Evolutionary conservation across 2,329 filamentous ascomycete species (phyloP).

Genomic region (Neodidymelliopsis sp.): DNA sequence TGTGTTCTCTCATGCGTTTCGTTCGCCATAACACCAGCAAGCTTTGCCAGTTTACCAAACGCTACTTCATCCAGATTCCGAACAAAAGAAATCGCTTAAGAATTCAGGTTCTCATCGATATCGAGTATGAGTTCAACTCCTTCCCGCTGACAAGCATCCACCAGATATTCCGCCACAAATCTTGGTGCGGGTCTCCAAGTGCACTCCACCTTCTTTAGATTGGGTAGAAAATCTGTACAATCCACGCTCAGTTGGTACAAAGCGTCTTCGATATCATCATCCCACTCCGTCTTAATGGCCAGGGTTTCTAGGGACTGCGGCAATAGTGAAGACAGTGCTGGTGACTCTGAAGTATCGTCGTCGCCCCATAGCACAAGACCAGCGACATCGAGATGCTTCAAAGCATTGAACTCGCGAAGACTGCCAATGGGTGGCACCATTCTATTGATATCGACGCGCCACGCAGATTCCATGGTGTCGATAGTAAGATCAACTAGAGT

Average conservation of each 20-base stretch:
- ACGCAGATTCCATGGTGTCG: conserved; percentile 3
- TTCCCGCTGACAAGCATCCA: background rate
- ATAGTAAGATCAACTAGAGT: conserved; percentile 4
- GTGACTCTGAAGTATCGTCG: conserved; percentile 1
- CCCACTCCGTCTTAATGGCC: conserved; percentile 25
- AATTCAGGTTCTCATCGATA: background rate
- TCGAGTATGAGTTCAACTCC: conserved; percentile 1
- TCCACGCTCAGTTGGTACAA: conserved; percentile 13
- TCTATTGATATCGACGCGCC: conserved; percentile 7
- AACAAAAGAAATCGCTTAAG: no score
- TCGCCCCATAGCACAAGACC: conserved; percentile 28
- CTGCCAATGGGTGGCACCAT: conserved; percentile 19
- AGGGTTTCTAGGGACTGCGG: conserved; percentile 23
- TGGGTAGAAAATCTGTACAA: background rate
- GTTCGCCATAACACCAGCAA: no score
- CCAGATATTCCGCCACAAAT: background rate
- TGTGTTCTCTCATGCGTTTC: no score
- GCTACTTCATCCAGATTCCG: no score
- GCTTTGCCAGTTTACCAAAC: no score
- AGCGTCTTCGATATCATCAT: conserved; percentile 22
- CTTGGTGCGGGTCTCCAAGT: conserved; percentile 6
- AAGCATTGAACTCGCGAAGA: conserved; percentile 16
- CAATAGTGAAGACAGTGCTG: conserved; percentile 16
- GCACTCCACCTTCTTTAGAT: background rate
- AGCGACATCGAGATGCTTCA: conserved; percentile 24